Base-by-base conservation (phyloP, 805 yeast genomes). In the Ascoidea rubescens region DNA sequence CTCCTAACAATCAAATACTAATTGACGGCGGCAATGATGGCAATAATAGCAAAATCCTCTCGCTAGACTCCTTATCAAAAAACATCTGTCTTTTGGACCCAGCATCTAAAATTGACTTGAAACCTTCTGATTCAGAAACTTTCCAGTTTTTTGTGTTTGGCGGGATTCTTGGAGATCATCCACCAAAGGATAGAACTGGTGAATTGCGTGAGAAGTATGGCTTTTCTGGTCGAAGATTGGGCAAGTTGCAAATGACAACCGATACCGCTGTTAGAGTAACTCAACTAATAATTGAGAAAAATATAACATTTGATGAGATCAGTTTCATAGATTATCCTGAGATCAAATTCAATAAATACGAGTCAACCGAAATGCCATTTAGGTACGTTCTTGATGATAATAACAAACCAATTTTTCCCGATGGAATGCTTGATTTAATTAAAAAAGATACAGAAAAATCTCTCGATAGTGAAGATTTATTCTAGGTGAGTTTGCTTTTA, bases 361-460 rank as follows among this genome's bases (percentile, higher is more conserved):
- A 93, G 67, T 86, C 95, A 3, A 89, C 96, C 0, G 97, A 91
- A 64, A 91, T 91, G 99, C 99, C 99, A 2, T 91, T 91, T 70
- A 75, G 99, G 63, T 91, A 91, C 61, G 84, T 91, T 16, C 67
- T 82, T 54, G 86, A 85, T 59, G 64, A 61, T 0, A 59, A 74
- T 1, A 79, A 78, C 4, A 74, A 77, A 55, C 98, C 99, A 1
- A 85, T 93, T 8, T 71, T 91, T 62, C 99, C 99, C 0, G 76
- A 77, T 52, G 98, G 98, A 0, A 91, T 91, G 98, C 69, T 87
- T 53, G 82, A 82, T 37, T 74, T 91, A 64, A 91, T 91, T 61
- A 82, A 83, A 62, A 78, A 78, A 57, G 99, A 91, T 61, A 81
- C 95, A 2, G 90, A 87, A 57, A 89, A 88, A 67, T 78, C 83